Base-by-base conservation (phyloP, 345 rosid genomes). In the Populus pruinosa region DNA sequence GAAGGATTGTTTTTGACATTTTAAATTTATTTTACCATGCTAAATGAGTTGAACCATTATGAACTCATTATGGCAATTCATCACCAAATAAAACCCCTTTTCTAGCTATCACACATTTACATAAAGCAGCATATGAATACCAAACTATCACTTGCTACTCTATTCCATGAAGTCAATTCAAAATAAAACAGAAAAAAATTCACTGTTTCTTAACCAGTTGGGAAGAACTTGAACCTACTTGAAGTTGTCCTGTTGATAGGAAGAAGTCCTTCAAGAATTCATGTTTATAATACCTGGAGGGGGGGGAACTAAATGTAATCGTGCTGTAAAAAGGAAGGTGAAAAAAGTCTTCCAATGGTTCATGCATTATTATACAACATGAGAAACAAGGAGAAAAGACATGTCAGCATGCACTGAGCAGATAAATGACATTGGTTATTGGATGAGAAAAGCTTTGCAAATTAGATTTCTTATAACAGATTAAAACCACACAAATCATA, bases 201-300 rank as follows among this genome's bases (percentile, higher is more conserved):
- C 47, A 67, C 23, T 16, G 55, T 35, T 49, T 33, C 14, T 47
- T 65, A 35, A 29, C 55, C 66, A 69, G 33, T 7, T 20, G 6
- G 17, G 64, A 81, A 70, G n/a, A 77, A 70, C 56, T 63, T 29
- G 81, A 75, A 89, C 91, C 61, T 86, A 95, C 99, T 73, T 92
- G 93, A 83, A 93, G 91, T 83, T 96, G 96, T 74, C 99, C 99
- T 13, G 92, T 88, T 55, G 96, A 89, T 72, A 93, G 89, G 84
- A 92, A 96, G 90, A 93, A 96, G 84, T 96, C 96, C 88, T 90
- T 93, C 87, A 96, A 81, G 83, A 93, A 91, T 73, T 96, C 99
- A 84, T 87, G 97, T 78, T 90, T 88, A 73, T 89, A 82, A 80
- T 92, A 91, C 86, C 99, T 96, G 92, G 69, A 82, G 55, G 65